Evolutionary conservation across 1,284 basidiomycete species (phyloP), one percentile per base, ranked within the genome.

Genomic region (Irpex sp.): DNA sequence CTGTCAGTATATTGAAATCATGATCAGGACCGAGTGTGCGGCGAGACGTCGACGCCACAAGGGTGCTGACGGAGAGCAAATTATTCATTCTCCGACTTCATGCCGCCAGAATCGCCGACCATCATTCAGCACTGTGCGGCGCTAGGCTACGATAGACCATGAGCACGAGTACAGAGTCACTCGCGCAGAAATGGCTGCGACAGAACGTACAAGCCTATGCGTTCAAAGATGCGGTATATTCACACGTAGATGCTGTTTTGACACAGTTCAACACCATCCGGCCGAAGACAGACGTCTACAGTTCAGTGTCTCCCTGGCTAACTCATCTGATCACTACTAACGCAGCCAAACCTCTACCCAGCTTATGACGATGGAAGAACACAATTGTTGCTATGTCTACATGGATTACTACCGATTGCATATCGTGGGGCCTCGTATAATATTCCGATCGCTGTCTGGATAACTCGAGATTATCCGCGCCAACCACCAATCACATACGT

Each of bases 321-420:
- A 58, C 36, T 60, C 62, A 49, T 47, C 60, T 15, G 50, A 61
- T 54, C 21, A 63, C 61, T 67, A 50, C 68, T 68, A 66, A 69
- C 64, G 50, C 56, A 50, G 60, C 39, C 58, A 33, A 50, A 31
- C 61, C 35, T 55, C 65, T 35, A 26, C 26, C 26, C 69, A 95
- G 93, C 92, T 0, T 96, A 93, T 78, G 95, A 99, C 76, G 95
- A 98, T 68, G 97, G 97, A 35, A 87, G 96, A 46, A 90, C 94
- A 0, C 93, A 95, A 70, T 83, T 98, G 6, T 83, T 99, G 13
- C 86, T 99, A 63, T 94, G 92, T 63, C 70, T 98, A 1, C 92
- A 96, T 69, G 97, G 97, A 8, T 88, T 98, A 0, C 81, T 99
- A 0, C 96, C 95, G 1, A 96, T 99, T 67, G 75, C 83, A 0